Evolutionary conservation across 768 basidiomycete genomes (phyloP), one percentile per base, ranked within the genome.

Genomic region (Fomitopsis pulvina): DNA sequence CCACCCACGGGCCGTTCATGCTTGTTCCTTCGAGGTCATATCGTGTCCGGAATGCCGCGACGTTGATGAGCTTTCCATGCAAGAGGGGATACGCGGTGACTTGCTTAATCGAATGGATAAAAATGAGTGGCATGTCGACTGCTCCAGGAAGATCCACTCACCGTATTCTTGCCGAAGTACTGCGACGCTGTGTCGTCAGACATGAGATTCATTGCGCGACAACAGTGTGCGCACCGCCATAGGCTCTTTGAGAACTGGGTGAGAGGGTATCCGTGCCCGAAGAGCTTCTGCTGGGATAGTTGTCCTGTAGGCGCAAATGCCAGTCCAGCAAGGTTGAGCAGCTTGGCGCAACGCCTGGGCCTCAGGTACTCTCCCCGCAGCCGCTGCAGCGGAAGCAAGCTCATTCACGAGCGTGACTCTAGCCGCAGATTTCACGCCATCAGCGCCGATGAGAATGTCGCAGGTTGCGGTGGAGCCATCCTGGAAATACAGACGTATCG

Each of bases 371-470:
- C 63, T 60, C 6, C 68, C 67, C 2, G 65, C 68, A 51, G 70
- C 69, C 56, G 73, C 72, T 2, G 55, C 63, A n/a, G 49, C 45
- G 3, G n/a, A 28, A 2, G 64, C 61, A 1, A 57, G 51, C 48
- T 67, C 64, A 1, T 55, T 52, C 51, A 71, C 68, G 56, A 81
- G 59, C 38, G 41, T 45, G 6, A 55, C 51, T 20, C 74, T 68
- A 18, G 68, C 76, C 50, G 68, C 70, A 26, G 81, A 84, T 64
- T 78, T 79, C 51, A 85, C 52, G 3, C 83, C 83, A 54, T 86
- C 84, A n/a, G 82, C 83, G 30, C 83, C 84, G 46, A 86, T 64
- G 38, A 88, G 75, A 10, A 86, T 60, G 60, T 87, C 84, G 59
- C 82, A 86, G 21, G 70, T 68, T 4, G 79, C 70, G 10, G 66